Conservation (phyloP, 805 yeast genomes). For the Candida michaelii region DNA sequence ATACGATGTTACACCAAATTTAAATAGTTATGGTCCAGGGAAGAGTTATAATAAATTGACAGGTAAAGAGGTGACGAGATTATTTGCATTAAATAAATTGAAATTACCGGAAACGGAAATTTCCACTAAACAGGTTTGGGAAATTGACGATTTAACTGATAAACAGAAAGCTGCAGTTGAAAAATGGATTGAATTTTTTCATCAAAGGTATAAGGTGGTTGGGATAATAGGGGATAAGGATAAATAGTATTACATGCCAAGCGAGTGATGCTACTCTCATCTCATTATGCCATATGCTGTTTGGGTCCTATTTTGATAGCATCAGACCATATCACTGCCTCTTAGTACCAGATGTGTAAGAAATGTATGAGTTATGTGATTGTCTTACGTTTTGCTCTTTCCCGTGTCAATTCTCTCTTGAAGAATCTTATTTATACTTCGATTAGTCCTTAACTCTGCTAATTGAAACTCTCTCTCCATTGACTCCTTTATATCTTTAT, state of each 20-base stretch:
- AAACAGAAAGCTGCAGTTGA: constrained; percentile 61
- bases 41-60: constrained; percentile 68
- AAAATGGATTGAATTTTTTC: constrained; percentile 72
- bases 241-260: too few relatives aligned
- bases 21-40: constrained; percentile 73
- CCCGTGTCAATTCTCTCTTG: constrained; percentile 21
- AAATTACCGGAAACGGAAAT: constrained; percentile 12
- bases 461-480: constrained; percentile 21
- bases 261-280: too few relatives aligned
- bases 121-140: constrained; percentile 31
- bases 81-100: constrained; percentile 63
- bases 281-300: too few relatives aligned
- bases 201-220: constrained; percentile 41
- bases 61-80: constrained; percentile 76
- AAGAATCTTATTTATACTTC: constrained; percentile 24
- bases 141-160: constrained; percentile 51
- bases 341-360: too few relatives aligned
- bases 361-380: too few relatives aligned
- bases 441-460: constrained; percentile 30
- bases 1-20: constrained; percentile 73
- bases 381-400: too few relatives aligned
- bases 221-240: constrained; percentile 36
- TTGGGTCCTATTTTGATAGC: too few relatives aligned
- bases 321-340: too few relatives aligned
- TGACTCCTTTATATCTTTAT: constrained; percentile 33